Conservation (phyloP, 1,139 yeast species). For the Lodderomyces parapsilosis region DNA sequence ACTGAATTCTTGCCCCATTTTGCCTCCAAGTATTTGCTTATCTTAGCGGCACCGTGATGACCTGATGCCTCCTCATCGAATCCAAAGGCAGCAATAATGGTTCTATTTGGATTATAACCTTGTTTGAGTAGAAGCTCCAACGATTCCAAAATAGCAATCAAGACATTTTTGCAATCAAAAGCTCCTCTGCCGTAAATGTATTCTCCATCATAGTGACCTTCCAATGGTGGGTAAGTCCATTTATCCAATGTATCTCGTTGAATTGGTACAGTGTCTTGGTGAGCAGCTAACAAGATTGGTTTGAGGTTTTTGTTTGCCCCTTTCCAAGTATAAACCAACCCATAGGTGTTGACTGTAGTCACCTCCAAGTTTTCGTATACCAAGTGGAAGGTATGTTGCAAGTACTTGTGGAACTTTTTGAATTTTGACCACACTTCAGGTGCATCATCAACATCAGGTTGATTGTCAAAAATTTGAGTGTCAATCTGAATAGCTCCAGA, state of each 20-base stretch:
- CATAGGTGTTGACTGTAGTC: conserved; percentile 62
- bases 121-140: conserved; percentile 33
- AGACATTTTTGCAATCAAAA: conserved; percentile 40
- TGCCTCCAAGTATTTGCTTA: conserved; percentile 29
- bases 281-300: conserved; percentile 72
- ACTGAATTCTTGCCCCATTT: conserved; percentile 35
- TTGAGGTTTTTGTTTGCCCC: conserved; percentile 55
- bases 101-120: conserved; percentile 33
- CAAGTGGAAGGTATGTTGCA: conserved; percentile 58
- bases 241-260: conserved; percentile 51
- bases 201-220: conserved; percentile 63
- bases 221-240: conserved; percentile 73
- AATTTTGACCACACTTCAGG: conserved; percentile 47
- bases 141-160: conserved; percentile 39
- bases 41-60: conserved; percentile 29
- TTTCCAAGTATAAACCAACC: conserved; percentile 65
- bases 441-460: conserved; percentile 36
- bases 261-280: conserved; percentile 86
- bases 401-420: conserved; percentile 52
- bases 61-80: conserved; percentile 48
- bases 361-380: conserved; percentile 49
- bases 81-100: conserved; percentile 43
- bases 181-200: conserved; percentile 43
- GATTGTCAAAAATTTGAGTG: conserved; percentile 46
- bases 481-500: conserved; percentile 45